Evolutionary conservation across 192 early-diverging fungal species (phyloP), one percentile per base, ranked within the genome.

Genomic region (Coemansia sp.): DNA sequence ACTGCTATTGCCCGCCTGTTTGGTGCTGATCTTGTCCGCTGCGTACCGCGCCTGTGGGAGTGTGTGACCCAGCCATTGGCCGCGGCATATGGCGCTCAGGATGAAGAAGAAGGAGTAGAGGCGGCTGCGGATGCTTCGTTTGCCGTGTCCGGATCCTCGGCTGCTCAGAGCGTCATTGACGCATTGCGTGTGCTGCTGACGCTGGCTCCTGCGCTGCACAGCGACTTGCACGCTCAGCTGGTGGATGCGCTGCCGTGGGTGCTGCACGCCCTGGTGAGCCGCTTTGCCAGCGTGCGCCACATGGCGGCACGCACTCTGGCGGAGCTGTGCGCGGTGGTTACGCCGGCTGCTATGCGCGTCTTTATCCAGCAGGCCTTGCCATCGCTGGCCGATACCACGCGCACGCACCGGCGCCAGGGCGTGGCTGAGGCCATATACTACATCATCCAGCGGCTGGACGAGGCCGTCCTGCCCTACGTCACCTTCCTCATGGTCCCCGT

Each of bases 401-500:
- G 82, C 35, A 77, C 88, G 20, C 77, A 84, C 32, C 79, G 90
- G 53, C 89, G 98, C 6, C 96, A 97, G 74, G 98, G 96, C 29
- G 90, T 91, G 11, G 89, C 90, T 3, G 98, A 99, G 79, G 82
- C 87, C 40, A 84, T 95, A 2, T 89, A 92, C 76, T 90, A 95
- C 56, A 75, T 96, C 3, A 91, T 96, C 10, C 85, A 91, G 56
- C 76, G 72, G 9, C 85, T 98, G 62, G 92, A 91, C 38, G 87
- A 91, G 46, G 86, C 85, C 62, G 90, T 98, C 43, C 76, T 99
- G 38, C 94, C 98, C 3, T 99, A 98, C 70, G 92, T 98, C n/a
- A 92, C 97, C 12, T 99, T 99, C 70, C 75, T 99, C 66, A 92
- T 99, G 59, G 93, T 98, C 14, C 98, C 98, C 1, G 88, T 99